Evolutionary conservation across 768 basidiomycete genomes (phyloP), one percentile per base, ranked within the genome.

Genomic region (Rhizopogon roseolus): DNA sequence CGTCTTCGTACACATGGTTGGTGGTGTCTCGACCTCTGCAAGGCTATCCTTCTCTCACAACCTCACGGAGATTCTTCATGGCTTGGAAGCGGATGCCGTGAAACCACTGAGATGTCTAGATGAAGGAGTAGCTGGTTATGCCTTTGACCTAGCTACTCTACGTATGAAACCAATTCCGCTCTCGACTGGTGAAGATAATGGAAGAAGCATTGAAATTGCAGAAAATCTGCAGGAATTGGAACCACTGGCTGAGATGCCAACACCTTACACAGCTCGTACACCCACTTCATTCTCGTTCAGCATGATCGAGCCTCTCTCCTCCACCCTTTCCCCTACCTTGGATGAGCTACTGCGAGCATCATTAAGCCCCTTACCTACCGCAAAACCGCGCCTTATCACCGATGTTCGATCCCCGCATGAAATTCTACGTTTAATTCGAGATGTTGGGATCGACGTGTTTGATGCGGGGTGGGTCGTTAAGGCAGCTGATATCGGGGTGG

Each of bases 381-480:
- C 59, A 7, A 93, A 93, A 67, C 78, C 77, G 1, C 86, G 93
- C 25, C 61, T 91, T 13, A 76, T 81, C 28, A 82, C 82, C 37
- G 76, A 76, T 1, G 64, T 75, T 0, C 59, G 63, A 4, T 82
- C 84, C 0, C 93, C 92, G 1, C 93, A 93, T 54, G 87, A 90
- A 50, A 80, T 92, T 13, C 81, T 94, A 3, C 69, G 68, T 8
- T 77, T 92, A 27, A 75, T 93, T 29, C 68, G 71, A 2, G 72
- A 80, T 41, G 73, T 85, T 2, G 92, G 93, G 0, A 63, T 90
- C 14, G 92, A 95, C 62, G 57, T 93, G 0, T 85, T 93, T 55
- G 90, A 93, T 60, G 77, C 81, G 0, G 73, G 74, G 7, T 94
- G 88, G 85, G 89, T 82, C 0, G 80, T 85, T 55, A 67, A 73